Evolutionary conservation across 192 early-diverging fungal species (phyloP), one percentile per base, ranked within the genome.

Genomic region (Obelidium mucronatum): DNA sequence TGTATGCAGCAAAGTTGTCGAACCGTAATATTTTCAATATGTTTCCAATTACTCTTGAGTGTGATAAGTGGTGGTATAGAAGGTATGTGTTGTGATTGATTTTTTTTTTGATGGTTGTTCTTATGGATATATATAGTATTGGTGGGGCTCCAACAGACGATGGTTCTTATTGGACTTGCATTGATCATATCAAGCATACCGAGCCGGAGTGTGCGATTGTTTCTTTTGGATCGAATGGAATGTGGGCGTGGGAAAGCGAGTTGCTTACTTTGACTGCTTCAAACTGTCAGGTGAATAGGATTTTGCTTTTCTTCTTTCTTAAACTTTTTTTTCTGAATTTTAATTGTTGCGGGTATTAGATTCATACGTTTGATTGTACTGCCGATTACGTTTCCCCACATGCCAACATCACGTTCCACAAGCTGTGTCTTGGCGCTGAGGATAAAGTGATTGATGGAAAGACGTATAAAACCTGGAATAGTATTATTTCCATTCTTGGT

Each of bases 81-180:
- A 24, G 13, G 24, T n/a, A n/a, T n/a, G n/a, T n/a, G n/a, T n/a
- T n/a, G n/a, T n/a, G n/a, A n/a, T n/a, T n/a, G n/a, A n/a, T n/a
- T n/a, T n/a, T n/a, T n/a, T n/a, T n/a, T n/a, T n/a, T n/a, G n/a
- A n/a, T n/a, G n/a, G n/a, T n/a, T n/a, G n/a, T n/a, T n/a, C n/a
- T n/a, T n/a, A n/a, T n/a, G n/a, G n/a, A n/a, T n/a, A n/a, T n/a
- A n/a, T n/a, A n/a, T n/a, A n/a, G n/a, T n/a, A 31, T 58, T 58
- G 55, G 55, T 22, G 55, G 55, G 1, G 55, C 8, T 24, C 55
- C 55, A 31, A 58, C 5, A 26, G 24, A 36, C 26, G 28, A 22
- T 40, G 62, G 62, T 19, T 35, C 62, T 5, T 35, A 64, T 35
- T 64, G 62, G 62, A 36, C 39, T 31, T 64, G 62, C 37, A 13